Evolutionary conservation across 1,139 yeast species (phyloP), one percentile per base, ranked within the genome.

Genomic region (Yamadazyma epiphylla): DNA sequence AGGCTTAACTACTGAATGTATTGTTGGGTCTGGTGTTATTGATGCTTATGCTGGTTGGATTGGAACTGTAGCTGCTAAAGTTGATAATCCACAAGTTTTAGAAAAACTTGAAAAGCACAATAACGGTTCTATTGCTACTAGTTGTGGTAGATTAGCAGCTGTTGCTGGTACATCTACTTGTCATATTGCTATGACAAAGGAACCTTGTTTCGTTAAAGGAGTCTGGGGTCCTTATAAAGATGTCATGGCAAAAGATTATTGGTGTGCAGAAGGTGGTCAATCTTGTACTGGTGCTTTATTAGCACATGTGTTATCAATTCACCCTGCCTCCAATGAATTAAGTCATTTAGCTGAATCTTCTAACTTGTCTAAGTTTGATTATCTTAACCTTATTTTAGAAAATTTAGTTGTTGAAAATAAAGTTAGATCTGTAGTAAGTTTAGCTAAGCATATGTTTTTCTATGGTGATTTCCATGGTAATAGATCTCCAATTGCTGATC

Each of bases 201-300:
- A 85, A 19, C 85, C 96, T 0, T 77, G 87, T 29, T 89, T 91
- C 55, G 97, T 91, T 10, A 78, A 87, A 29, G 98, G 98, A 35
- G 96, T 91, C 20, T 91, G 98, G 98, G 98, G 98, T 13, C 98
- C 98, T 3, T 91, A 91, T 60, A 74, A 88, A 48, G 95, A 89
- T 55, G 95, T 86, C 8, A 71, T 91, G 67, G 85, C 94, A 13
- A 84, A 86, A 22, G 88, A 80, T 9, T 81, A 72, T 49, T 91
- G 97, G 97, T 71, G 88, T 46, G 95, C 97, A n/a, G 98, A 91
- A 62, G 98, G 98, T 50, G 98, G 98, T 13, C 98, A 91, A 59
- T 83, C 94, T 13, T 84, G 95, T 52, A 91, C 98, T 2, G 98
- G 98, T 43, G 96, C 94, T 22, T 70, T 91, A 30, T 70, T 91